Percentiles rank a stretch among this genome's conserved stretches.
phyloP scores from a whole-genome alignment of 352 stramenopile species.

The Thraustochytrium sp. region DNA sequence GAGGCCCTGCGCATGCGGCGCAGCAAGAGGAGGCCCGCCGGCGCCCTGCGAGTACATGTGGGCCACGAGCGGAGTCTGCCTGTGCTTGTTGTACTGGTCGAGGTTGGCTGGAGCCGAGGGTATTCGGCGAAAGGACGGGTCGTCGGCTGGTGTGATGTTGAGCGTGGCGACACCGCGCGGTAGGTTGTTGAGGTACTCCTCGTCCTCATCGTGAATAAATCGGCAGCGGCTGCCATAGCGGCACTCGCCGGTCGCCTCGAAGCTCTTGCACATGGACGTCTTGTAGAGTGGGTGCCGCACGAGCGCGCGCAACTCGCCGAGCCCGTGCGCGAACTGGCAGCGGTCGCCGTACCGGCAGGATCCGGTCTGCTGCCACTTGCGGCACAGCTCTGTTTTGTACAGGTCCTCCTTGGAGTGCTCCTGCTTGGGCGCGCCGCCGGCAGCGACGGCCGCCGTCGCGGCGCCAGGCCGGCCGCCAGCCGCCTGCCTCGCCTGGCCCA shows the following conservation, averaged over 20 bases:
- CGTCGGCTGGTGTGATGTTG: not conserved
- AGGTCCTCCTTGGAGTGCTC: constrained; percentile 58
- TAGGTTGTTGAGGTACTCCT: constrained; percentile 19
- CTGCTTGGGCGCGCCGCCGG: not conserved
- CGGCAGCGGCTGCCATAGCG: constrained; percentile 76
- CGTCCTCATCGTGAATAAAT: constrained; percentile 66
- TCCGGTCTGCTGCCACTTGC: constrained; percentile 75
- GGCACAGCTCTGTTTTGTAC: constrained; percentile 84
- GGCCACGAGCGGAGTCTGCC: not conserved
- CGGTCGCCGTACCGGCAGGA: constrained; percentile 71
- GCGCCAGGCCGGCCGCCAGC: no score
- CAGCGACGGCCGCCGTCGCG: not conserved
- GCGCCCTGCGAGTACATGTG: no score
- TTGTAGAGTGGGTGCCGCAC: constrained; percentile 82
- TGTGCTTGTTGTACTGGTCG: not conserved
- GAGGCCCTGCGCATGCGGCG: not conserved
- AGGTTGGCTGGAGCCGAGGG: constrained; percentile 19
- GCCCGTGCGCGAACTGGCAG: constrained; percentile 78
- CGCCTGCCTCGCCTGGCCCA: no score
- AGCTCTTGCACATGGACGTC: constrained; percentile 78
- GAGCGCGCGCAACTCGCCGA: constrained; percentile 71
- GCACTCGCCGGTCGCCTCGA: constrained; percentile 69
- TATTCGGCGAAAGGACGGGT: not conserved
- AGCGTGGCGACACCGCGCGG: constrained; percentile 21
- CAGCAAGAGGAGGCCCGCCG: no score